Conservation (phyloP, 208 protist genomes). For the Trichomonas vaginalis region DNA sequence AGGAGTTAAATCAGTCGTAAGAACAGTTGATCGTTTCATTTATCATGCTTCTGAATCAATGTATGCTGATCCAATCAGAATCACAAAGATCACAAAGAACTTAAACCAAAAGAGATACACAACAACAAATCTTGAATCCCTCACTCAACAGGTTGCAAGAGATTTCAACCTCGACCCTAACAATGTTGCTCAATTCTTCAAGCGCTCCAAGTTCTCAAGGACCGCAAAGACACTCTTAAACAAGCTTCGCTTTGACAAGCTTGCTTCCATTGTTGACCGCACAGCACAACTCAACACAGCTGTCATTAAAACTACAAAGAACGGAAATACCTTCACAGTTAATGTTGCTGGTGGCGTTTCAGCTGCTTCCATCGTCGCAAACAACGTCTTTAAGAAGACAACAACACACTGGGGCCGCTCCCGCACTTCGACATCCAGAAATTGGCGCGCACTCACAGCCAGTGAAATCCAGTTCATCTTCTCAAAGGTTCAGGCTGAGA, state of each 20-base stretch:
- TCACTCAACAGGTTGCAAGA: neutral
- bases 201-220: neutral
- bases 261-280: neutral
- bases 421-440: neutral
- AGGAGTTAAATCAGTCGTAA: neutral
- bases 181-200: neutral
- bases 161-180: neutral
- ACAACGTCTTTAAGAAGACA: neutral
- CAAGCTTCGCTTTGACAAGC: neutral
- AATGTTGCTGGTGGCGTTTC: neutral
- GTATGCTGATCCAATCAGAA: neutral
- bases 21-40: neutral
- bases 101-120: neutral
- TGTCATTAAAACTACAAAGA: neutral
- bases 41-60: neutral
- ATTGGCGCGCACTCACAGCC: neutral
- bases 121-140: neutral
- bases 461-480: neutral
- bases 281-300: neutral
- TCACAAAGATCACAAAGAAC: neutral
- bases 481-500: neutral
- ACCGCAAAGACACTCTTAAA: neutral
- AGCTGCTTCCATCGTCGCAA: neutral
- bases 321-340: neutral
- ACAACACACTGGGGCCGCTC: neutral